Evolutionary conservation across 305 asterid genomes (phyloP), one percentile per base, ranked within the genome.

Genomic region (Fraxinus dipetala): DNA sequence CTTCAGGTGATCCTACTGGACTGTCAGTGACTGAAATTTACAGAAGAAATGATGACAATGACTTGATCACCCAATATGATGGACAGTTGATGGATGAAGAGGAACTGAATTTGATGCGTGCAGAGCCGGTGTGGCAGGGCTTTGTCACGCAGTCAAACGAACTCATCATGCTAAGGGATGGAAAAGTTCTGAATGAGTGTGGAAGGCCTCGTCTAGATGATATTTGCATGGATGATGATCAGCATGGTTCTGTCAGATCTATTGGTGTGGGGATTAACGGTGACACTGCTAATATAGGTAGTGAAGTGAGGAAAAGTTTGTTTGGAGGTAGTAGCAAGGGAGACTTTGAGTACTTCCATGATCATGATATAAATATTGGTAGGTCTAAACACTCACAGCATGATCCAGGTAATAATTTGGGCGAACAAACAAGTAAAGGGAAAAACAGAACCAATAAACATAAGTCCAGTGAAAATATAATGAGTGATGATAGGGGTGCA

Each of bases 61-160:
- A 88, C 82, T 78, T 92, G 85, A 91, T 91, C 83, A 89, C 89
- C 76, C 90, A 91, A 79, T 94, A 94, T 84, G 96, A 94, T 89
- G 99, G 98, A 77, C 98, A 91, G 85, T 90, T 94, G 88, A 90
- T 96, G 97, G 97, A 93, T 87, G 98, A 88, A 76, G 95, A 91
- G 87, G 98, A 96, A 87, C 85, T 96, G 78, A 91, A 86, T 83
- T 84, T 96, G 91, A 94, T 93, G 94, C 93, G 90, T 65, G 83
- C 94, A 31, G 98, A 94, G 79, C 98, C 99, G 85, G 97, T 91
- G 31, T 95, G 99, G 99, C 91, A 89, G 93, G 99, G 99, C 72
- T 93, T 94, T 81, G 98, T 95, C 16, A 87, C 93, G 75, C 97
- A 89, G 86, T 79, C 96, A 35, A 90, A 92, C 85, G 98, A 94